Percentiles rank a stretch among this genome's conserved stretches.
Evolutionary conservation across 495 filamentous ascomycete genomes (phyloP).

Genomic region (Astrothelium macrocarpum): DNA sequence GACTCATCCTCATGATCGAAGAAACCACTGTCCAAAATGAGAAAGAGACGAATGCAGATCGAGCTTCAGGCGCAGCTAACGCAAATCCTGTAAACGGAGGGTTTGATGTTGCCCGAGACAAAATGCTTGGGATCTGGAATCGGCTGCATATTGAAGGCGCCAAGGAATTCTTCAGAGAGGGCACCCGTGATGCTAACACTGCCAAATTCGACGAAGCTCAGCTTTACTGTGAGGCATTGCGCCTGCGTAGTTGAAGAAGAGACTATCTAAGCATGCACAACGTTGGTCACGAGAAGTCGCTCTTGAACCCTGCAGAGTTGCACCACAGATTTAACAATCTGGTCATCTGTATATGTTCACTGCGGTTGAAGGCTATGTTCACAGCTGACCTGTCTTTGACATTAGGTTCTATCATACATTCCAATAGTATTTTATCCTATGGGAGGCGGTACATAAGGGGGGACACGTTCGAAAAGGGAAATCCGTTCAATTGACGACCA

Average conservation of each 20-base stretch:
- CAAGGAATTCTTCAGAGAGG: constrained; percentile 1
- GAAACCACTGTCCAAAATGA: background rate
- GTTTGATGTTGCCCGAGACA: background rate
- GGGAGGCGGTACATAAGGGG: too few species aligned
- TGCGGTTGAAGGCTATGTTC: too few species aligned
- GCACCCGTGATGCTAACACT: background rate
- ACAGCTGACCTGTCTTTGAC: too few species aligned
- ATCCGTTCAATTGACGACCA: too few species aligned
- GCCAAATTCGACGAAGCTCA: background rate
- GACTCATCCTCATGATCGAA: background rate
- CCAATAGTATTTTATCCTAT: too few species aligned
- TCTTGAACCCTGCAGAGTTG: background rate
- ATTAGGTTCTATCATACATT: background rate
- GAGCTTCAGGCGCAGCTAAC: background rate
- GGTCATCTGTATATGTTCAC: too few species aligned
- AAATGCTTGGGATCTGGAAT: background rate
- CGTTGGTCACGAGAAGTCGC: background rate
- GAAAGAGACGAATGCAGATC: background rate
- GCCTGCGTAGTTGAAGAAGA: background rate
- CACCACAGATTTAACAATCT: too few species aligned
- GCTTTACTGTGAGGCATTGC: background rate
- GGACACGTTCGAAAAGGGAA: too few species aligned
- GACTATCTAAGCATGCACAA: background rate
- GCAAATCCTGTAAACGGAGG: background rate
- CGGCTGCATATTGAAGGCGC: background rate